Conservation (phyloP, 306 rosid species). For the Cucurbita argyrosperma region DNA sequence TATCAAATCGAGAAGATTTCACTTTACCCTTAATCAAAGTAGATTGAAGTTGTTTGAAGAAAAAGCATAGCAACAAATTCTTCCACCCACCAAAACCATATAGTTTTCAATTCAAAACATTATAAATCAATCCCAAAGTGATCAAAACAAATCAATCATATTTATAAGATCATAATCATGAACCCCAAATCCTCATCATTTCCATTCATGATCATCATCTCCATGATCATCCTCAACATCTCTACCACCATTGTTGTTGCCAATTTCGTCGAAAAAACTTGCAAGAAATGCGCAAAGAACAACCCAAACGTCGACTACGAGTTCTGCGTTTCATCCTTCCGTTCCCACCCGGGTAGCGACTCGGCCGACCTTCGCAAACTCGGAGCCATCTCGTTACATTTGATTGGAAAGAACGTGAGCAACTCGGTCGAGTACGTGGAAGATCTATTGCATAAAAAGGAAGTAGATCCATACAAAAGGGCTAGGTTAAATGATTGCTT, state of each 20-base stretch:
- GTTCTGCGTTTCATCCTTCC: constrained; percentile 46
- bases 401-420: constrained; percentile 28
- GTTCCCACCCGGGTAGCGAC: constrained; percentile 16
- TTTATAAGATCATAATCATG: not conserved
- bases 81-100: not conserved
- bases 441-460: constrained; percentile 23
- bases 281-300: constrained; percentile 28
- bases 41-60: not conserved
- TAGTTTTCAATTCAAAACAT: not conserved
- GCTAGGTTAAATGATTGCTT: constrained; percentile 45
- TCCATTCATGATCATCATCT: not conserved
- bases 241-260: not conserved
- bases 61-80: not conserved
- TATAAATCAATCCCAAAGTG: not conserved
- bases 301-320: constrained; percentile 51
- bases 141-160: not conserved
- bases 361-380: constrained; percentile 22
- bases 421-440: constrained; percentile 22
- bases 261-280: constrained; percentile 36
- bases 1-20: not conserved
- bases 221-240: not conserved
- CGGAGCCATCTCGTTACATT: constrained; percentile 34
- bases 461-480: constrained; percentile 5
- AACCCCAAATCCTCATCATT: not conserved
- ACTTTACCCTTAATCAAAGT: constrained; percentile 5